Percentiles rank a stretch among this genome's conserved stretches.
These are phyloP conservation scores for Spathaspora girioi DNA, from an alignment of 805 yeast genomes.

Conservation along the genomic window DNA sequence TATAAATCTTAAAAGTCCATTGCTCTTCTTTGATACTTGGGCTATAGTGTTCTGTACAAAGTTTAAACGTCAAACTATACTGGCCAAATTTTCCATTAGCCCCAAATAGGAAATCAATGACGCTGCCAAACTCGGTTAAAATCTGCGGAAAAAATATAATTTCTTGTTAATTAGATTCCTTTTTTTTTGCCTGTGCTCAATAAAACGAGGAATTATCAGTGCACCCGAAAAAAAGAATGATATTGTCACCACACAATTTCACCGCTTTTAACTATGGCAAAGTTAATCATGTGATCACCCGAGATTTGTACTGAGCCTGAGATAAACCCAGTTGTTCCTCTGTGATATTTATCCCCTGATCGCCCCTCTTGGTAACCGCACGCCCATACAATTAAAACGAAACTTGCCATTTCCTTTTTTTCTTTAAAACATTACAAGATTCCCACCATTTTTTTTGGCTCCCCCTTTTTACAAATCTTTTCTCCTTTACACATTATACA, in stretches of 20 bases:
- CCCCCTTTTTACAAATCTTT: not conserved
- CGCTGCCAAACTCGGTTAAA: not conserved
- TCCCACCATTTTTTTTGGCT: not conserved
- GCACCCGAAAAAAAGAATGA: not conserved
- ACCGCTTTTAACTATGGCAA: not conserved
- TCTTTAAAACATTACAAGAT: conserved; percentile 1
- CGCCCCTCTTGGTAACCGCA: not conserved
- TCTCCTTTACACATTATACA: conserved; percentile 6
- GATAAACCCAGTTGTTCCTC: not conserved
- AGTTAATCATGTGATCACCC: not conserved
- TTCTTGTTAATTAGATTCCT: no score
- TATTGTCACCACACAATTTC: not conserved
- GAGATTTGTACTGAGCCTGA: not conserved
- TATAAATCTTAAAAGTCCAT: no score
- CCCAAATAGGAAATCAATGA: conserved; percentile 1
- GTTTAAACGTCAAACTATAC: not conserved
- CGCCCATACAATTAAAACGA: not conserved
- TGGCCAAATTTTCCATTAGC: not conserved
- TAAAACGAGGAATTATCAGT: not conserved
- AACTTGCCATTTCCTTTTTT: not conserved
- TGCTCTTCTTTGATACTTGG: no score
- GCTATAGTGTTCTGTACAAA: no score
- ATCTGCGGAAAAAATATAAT: not conserved
- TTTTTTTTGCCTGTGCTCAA: not conserved
- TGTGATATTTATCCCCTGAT: not conserved